phyloP scores from a whole-genome alignment of 805 yeast species.

The Metschnikowia henanensis region DNA sequence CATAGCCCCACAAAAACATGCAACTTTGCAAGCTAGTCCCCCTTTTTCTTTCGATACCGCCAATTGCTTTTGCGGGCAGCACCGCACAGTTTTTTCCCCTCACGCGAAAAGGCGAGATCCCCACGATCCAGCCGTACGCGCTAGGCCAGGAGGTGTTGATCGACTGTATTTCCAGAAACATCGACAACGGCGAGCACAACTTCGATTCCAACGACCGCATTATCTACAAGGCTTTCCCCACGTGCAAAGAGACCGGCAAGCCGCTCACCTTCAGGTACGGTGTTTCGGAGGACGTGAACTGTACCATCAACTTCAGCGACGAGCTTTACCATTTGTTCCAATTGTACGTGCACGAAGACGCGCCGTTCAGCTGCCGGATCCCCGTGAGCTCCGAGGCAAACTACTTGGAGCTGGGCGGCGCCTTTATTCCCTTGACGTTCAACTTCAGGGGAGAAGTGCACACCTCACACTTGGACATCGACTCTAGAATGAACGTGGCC shows the following conservation, averaged over 20 bases:
- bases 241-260: constrained; percentile 61
- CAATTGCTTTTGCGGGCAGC: constrained; percentile 3
- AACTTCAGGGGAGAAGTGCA: constrained; percentile 66
- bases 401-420: constrained; percentile 44
- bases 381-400: constrained; percentile 49
- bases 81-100: constrained; percentile 36
- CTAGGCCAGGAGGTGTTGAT: constrained; percentile 46
- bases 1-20: background rate
- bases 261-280: constrained; percentile 60
- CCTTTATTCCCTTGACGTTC: constrained; percentile 58
- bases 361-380: constrained; percentile 68
- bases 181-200: constrained; percentile 75
- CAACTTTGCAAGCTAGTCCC: background rate
- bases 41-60: constrained; percentile 1
- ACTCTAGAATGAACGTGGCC: constrained; percentile 53
- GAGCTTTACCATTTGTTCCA: constrained; percentile 69
- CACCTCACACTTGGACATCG: constrained; percentile 68
- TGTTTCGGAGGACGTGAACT: constrained; percentile 49
- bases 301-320: constrained; percentile 63
- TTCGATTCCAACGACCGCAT: constrained; percentile 63
- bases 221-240: constrained; percentile 57
- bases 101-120: constrained; percentile 39
- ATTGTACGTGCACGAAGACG: constrained; percentile 74
- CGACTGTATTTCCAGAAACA: constrained; percentile 65
- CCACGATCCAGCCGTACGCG: constrained; percentile 35